A percentile compares a stretch with the other conserved stretches of the same genome.
Evolutionary conservation across 208 protist species (phyloP).

Genomic region (Naegleria gruberi): DNA sequence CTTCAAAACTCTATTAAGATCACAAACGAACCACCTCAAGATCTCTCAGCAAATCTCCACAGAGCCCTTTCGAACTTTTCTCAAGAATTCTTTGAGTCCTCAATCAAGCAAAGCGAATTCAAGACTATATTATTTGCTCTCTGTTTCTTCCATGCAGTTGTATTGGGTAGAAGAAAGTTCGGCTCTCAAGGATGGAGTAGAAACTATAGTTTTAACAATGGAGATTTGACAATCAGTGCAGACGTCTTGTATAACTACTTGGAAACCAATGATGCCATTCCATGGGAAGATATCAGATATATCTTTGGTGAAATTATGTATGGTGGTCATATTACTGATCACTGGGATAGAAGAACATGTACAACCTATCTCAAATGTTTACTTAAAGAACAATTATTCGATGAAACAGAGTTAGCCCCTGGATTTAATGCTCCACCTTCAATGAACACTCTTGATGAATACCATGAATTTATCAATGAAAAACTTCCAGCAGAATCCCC

Average conservation of each 20-base stretch:
- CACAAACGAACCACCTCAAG: slow-evolving; percentile 89
- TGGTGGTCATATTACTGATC: slow-evolving; percentile 74
- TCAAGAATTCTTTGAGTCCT: slow-evolving; percentile 54
- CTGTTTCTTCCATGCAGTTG: slow-evolving; percentile 66
- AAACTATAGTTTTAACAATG: slow-evolving; percentile 63
- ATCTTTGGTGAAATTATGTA: slow-evolving; percentile 83
- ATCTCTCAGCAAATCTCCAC: slow-evolving; percentile 60
- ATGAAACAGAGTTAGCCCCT: slow-evolving; percentile 50
- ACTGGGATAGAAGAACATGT: slow-evolving; percentile 61
- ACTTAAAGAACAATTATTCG: slow-evolving; percentile 46
- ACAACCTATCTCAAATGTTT: slow-evolving; percentile 47
- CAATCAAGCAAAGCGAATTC: slow-evolving; percentile 55
- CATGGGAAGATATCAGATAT: slow-evolving; percentile 73
- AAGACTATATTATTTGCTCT: slow-evolving; percentile 63
- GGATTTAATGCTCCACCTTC: slow-evolving; percentile 35
- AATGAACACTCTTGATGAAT: slow-evolving; percentile 48
- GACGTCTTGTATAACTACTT: slow-evolving; percentile 68
- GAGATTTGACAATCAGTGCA: slow-evolving; percentile 60
- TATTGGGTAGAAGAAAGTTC: slow-evolving; percentile 66
- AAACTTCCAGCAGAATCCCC: slow-evolving; percentile 63
- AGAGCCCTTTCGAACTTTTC: slow-evolving; percentile 56
- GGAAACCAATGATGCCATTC: slow-evolving; percentile 54
- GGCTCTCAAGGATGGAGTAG: slow-evolving; percentile 61
- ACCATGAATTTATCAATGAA: slow-evolving; percentile 56
- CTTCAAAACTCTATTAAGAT: slow-evolving; percentile 74